Conservation (phyloP, 306 rosid genomes). For the Pterocarpus macrocarpus region DNA sequence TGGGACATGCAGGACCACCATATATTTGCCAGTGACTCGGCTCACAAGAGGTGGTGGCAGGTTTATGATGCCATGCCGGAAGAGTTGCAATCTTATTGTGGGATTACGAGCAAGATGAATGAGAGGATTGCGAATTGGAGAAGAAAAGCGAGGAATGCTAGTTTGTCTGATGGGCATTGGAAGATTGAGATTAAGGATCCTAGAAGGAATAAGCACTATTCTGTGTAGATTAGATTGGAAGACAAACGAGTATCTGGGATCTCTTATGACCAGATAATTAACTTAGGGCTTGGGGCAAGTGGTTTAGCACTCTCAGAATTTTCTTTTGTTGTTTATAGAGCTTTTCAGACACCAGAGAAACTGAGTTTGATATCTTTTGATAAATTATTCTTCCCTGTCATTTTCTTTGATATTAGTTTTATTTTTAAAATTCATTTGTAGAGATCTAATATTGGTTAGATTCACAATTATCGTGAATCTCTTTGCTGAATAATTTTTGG, state of each 20-base stretch:
- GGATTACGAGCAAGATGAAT: constrained; percentile 63
- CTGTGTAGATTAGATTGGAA: neutral
- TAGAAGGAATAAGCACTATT: constrained; percentile 38
- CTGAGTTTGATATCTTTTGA: too few relatives aligned
- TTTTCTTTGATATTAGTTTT: too few relatives aligned
- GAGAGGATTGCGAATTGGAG: constrained; percentile 53
- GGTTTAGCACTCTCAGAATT: too few relatives aligned
- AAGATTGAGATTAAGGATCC: constrained; percentile 66
- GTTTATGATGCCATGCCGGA: constrained; percentile 71
- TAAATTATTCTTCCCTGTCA: too few relatives aligned
- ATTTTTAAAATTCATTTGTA: too few relatives aligned
- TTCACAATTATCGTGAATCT: too few relatives aligned
- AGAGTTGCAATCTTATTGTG: constrained; percentile 63
- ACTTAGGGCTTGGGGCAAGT: neutral
- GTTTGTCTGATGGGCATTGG: constrained; percentile 68
- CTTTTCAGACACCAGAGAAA: too few relatives aligned
- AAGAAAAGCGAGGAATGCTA: constrained; percentile 52
- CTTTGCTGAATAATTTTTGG: too few relatives aligned
- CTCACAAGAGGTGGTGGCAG: constrained; percentile 78
- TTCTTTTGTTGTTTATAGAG: too few relatives aligned
- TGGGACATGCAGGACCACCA: constrained; percentile 64
- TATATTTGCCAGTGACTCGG: constrained; percentile 66
- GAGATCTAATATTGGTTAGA: too few relatives aligned
- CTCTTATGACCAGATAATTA: neutral
- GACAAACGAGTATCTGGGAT: too few relatives aligned